Base-by-base conservation (phyloP, 108 stramenopile genomes). In the Heterococcus sp. region DNA sequence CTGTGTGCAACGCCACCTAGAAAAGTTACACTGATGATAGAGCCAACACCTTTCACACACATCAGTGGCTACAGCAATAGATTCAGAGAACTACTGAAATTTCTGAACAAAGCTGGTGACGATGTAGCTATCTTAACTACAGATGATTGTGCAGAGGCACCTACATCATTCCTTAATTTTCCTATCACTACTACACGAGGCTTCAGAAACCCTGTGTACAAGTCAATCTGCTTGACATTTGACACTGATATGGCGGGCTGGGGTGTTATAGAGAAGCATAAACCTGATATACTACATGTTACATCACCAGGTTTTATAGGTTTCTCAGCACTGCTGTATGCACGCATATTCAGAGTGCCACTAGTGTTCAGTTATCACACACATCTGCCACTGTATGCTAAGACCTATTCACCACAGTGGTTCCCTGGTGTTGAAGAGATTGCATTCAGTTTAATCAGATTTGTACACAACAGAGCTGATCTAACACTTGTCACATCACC, bases 61-160 rank as follows among this genome's bases (percentile, higher is more conserved):
- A 92, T 98, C 26, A 94, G 93, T 68, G 97, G 97, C 27, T 98
- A 98, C 78, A 89, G 95, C 88, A 98, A 98, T 78, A 94, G 97
- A 40, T 98, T 96, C 92, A 92, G 95, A 30, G 97, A 98, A 86
- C 93, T 96, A 93, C 88, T 98, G 35, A 92, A 85, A 81, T 83
- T 66, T 79, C 36, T 76, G 0, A 37, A 70, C 65, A 93, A 94
- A 78, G 94, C 95, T 1, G 93, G 93, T 3, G 95, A 96, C 77
- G 75, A 92, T 21, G 94, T 96, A 21, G 86, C 91, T 35, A 91
- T 98, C 71, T 69, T 96, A 35, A 98, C 97, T 0, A 91, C 94
- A 3, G 97, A 98, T 70, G 79, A 87, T 75, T 64, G 72, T 35
- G 90, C 90, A 0, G 73, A 95, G 28, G 75, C 91, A 58, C 95